A percentile compares a stretch with the other conserved stretches of the same genome.
Conservation (phyloP, 345 rosid genomes). For the Lagerstroemia speciosa region DNA sequence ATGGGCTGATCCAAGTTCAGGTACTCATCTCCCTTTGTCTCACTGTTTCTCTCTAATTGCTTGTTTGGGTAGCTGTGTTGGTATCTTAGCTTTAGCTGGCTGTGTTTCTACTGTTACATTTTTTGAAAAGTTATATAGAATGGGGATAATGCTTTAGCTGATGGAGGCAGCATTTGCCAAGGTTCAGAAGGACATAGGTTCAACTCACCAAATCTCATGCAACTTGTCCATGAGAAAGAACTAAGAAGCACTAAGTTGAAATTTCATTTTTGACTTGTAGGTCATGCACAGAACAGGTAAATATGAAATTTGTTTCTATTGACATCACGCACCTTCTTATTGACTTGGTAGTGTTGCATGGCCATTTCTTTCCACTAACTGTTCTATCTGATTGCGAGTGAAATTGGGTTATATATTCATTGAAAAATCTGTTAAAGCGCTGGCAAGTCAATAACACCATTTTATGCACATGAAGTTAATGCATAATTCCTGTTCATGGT, state of each 20-base stretch:
- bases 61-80: background rate
- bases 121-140: background rate
- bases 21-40: conserved; percentile 24
- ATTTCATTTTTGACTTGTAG: too few species aligned
- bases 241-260: too few species aligned
- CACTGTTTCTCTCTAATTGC: background rate
- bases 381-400: background rate
- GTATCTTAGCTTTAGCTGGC: background rate
- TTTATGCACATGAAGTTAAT: background rate
- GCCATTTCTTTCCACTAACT: background rate
- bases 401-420: background rate
- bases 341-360: background rate
- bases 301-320: background rate
- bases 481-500: background rate
- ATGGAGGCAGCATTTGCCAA: background rate
- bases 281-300: background rate
- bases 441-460: background rate
- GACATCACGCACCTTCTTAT: background rate
- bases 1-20: conserved; percentile 98
- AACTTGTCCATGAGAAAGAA: background rate
- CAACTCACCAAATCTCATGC: background rate
- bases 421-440: background rate
- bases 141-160: background rate
- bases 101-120: background rate
- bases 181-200: background rate